Base-by-base conservation (phyloP, 2,329 filamentous ascomycete genomes). In the Fusarium palustre region DNA sequence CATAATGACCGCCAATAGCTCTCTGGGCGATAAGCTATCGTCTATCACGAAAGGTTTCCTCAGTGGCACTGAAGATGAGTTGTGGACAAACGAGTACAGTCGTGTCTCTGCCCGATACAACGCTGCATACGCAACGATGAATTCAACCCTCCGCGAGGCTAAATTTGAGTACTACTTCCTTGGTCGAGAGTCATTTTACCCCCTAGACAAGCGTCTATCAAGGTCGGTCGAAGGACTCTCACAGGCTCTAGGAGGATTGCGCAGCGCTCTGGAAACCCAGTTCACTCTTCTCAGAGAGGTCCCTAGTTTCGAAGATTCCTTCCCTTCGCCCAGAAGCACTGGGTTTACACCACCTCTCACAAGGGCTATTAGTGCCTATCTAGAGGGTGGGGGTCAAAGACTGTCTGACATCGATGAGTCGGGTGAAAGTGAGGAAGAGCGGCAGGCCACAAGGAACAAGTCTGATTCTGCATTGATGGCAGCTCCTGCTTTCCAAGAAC, bases 251-350 rank as follows among this genome's bases (percentile, higher is more conserved):
- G 94, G 95, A 77, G 96, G 95, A 10, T 82, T 99, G 74, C 88
- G 94, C 69, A 97, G 94, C 82, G 94, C 96, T 34, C 92, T 96
- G 28, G 88, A 91, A 61, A 94, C 94, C 24, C 95, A 99, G 75
- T 97, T 98, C 76, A 88, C 91, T 18, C 85, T 98, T 33, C 84
- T 97, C 34, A 90, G 90, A 64, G 92, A 96, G 76, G 83, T 81
- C 5, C 78, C 80, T 13, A 54, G 43, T 8, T 41, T 59, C 11
- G 69, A 71, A 45, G 52, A 62, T 38, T 36, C 46, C 15, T 36
- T 58, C 46, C 52, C 70, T 18, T 70, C 70, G 13, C 57, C 74
- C 7, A 70, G 61, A 3, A 64, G 68, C 10, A 59, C 68, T 3
- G 62, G 57, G 13, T 28, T 71, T 10, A 74, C 77, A n/a, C 75